Base-by-base conservation (phyloP, 495 filamentous ascomycete genomes). In the Hypoxylon trugodes region DNA sequence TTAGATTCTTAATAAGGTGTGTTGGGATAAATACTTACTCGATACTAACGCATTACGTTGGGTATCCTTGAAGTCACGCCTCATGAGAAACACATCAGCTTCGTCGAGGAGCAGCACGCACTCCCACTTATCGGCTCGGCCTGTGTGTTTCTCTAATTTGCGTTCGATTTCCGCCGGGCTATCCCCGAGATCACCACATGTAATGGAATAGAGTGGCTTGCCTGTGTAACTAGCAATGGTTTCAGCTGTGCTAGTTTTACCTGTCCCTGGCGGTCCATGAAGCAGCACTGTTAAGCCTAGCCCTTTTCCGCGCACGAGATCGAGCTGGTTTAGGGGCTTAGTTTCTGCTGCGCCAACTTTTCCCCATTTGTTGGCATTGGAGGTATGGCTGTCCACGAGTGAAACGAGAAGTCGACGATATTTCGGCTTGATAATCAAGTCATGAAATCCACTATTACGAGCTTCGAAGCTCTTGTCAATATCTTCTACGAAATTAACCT, bases 241-340 rank as follows among this genome's bases (percentile, higher is more conserved):
- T 64, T 68, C 70, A 5, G 73, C 74, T 2, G 74, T 77, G 24
- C 57, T 59, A 3, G 74, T 74, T 56, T 75, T 75, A 2, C 74
- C 74, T 0, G 74, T 69, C 0, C 78, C 79, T 6, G 79, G 78
- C 0, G 60, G 70, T 0, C 78, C 79, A 35, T 78, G 74, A 2
- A 82, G 69, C 1, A 81, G 70, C 2, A 82, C 56, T 26, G 76
- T 69, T 15, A 42, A 13, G 7, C 51, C 36, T 4, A 30, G 24
- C 16, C 41, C 40, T 10, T 47, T 58, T n/a, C 54, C 54, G 13
- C 43, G 41, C 5, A 58, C 41, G 1, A 46, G 26, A 26, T 58
- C 41, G 0, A 58, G 24, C 51, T 64, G 72, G 65, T 66, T 76
- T 65, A 7, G 65, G 60, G 10, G 43, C 24, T 15, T 47, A 8